Conservation (phyloP, 1,284 basidiomycete genomes). For the Rhodotorula glutinis region DNA sequence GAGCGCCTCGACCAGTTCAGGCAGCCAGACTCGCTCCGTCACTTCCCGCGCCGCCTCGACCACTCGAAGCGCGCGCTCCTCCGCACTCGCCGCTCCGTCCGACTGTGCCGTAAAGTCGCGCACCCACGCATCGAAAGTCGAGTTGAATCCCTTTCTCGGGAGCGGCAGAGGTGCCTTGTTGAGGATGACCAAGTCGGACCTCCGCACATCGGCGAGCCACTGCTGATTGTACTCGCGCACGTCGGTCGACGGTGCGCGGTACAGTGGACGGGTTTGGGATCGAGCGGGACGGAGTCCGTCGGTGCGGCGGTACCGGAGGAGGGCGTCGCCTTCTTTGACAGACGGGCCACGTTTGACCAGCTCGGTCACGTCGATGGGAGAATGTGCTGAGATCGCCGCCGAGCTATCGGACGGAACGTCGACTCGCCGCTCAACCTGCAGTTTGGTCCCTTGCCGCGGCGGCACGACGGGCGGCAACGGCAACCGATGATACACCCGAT, state of each 20-base stretch:
- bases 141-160: slow-evolving; percentile 28
- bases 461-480: slow-evolving; percentile 28
- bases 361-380: no score
- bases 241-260: slow-evolving; percentile 38
- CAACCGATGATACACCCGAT: slow-evolving; percentile 36
- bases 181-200: slow-evolving; percentile 44
- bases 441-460: neutral
- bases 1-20: slow-evolving; percentile 43
- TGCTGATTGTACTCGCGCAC: slow-evolving; percentile 45
- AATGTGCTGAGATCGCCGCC: no score
- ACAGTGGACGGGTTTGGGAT: slow-evolving; percentile 29
- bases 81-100: neutral
- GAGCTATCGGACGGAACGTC: neutral
- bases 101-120: slow-evolving; percentile 2
- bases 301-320: slow-evolving; percentile 44
- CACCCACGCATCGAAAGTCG: slow-evolving; percentile 17
- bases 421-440: neutral
- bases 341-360: slow-evolving; percentile 1
- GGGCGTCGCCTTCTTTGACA: slow-evolving; percentile 33
- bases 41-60: slow-evolving; percentile 26
- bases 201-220: slow-evolving; percentile 40
- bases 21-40: slow-evolving; percentile 42
- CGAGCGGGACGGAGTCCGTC: slow-evolving; percentile 40
- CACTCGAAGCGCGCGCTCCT: slow-evolving; percentile 17
- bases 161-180: slow-evolving; percentile 42